These are phyloP conservation scores for Rubus parviflorus DNA, from an alignment of 306 rosid species.

Conservation along the genomic window DNA sequence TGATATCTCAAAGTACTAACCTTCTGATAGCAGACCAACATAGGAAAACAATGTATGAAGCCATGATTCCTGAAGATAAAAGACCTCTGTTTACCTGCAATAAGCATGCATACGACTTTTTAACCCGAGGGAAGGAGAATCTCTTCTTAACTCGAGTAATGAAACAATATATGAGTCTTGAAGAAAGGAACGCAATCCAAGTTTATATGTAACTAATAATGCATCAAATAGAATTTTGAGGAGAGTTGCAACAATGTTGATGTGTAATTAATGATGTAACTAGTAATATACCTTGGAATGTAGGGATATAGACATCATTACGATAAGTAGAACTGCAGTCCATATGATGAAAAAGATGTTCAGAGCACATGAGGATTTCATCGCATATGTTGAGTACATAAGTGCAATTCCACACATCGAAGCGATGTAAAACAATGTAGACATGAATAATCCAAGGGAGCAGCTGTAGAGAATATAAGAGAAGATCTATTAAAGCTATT, in stretches of 20 bases:
- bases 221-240: too few relatives aligned
- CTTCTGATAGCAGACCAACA: slow-evolving; percentile 92
- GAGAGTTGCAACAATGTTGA: too few relatives aligned
- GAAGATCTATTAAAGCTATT: background rate
- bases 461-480: slow-evolving; percentile 53
- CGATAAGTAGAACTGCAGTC: slow-evolving; percentile 74
- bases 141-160: background rate
- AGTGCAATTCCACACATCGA: slow-evolving; percentile 63
- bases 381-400: slow-evolving; percentile 55
- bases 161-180: background rate
- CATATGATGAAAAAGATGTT: slow-evolving; percentile 85
- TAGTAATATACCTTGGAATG: slow-evolving; percentile 62
- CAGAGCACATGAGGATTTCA: slow-evolving; percentile 56
- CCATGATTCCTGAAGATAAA: slow-evolving; percentile 89
- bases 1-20: slow-evolving; percentile 34
- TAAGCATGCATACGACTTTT: slow-evolving; percentile 16
- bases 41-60: slow-evolving; percentile 75
- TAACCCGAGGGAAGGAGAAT: background rate
- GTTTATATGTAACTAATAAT: too few relatives aligned
- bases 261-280: background rate
- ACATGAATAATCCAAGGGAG: slow-evolving; percentile 63
- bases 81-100: slow-evolving; percentile 86
- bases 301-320: slow-evolving; percentile 60
- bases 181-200: too few relatives aligned
- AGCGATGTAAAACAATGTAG: slow-evolving; percentile 65